phyloP scores from a whole-genome alignment of 768 basidiomycete species.

The Trametopsis cervina region DNA sequence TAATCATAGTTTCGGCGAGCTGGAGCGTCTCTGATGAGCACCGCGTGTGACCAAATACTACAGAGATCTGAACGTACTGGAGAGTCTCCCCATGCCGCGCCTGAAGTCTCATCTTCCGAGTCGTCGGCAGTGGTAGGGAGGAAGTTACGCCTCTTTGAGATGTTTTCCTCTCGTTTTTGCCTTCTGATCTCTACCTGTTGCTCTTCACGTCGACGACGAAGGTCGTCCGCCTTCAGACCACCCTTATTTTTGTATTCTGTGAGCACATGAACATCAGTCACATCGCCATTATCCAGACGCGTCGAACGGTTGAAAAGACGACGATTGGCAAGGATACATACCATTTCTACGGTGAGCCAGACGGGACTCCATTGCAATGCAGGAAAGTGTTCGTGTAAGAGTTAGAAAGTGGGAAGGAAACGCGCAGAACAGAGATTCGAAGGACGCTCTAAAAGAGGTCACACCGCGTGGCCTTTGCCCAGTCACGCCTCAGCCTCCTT shows the following conservation, averaged over 20 bases:
- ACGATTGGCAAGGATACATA: conserved; percentile 25
- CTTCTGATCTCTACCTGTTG: conserved; percentile 98
- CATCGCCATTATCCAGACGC: conserved; percentile 6
- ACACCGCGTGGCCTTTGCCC: conserved; percentile 12
- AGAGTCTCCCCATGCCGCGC: conserved; percentile 61
- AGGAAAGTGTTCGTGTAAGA: conserved; percentile 13
- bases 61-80: conserved; percentile 44
- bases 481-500: conserved; percentile 5
- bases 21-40: conserved; percentile 23
- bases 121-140: conserved; percentile 67
- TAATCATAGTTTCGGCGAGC: conserved; percentile 89
- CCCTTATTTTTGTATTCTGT: conserved; percentile 90
- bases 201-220: conserved; percentile 94
- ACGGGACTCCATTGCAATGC: conserved; percentile 47
- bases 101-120: conserved; percentile 82
- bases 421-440: conserved; percentile 14
- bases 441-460: conserved; percentile 18
- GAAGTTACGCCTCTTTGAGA: conserved; percentile 95
- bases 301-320: not conserved
- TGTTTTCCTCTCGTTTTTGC: conserved; percentile 98
- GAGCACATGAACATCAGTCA: conserved; percentile 31
- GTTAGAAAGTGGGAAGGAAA: conserved; percentile 5
- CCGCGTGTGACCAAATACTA: not conserved
- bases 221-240: conserved; percentile 84
- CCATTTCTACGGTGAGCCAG: conserved; percentile 72